Evolutionary conservation across 768 basidiomycete genomes (phyloP).

Genomic region (Hygrophorus pudorinus): DNA sequence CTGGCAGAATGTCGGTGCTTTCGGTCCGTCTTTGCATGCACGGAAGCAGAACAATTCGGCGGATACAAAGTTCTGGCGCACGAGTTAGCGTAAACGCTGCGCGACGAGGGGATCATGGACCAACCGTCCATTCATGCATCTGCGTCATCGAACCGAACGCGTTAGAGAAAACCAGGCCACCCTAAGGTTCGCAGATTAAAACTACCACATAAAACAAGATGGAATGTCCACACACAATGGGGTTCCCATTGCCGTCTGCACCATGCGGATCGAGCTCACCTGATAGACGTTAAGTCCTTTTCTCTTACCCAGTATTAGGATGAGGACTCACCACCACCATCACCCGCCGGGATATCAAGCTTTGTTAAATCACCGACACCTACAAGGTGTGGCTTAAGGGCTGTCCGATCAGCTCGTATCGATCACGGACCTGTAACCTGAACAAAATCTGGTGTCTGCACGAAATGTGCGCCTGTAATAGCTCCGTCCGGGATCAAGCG

Average conservation of each 20-base stretch:
- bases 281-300: background rate
- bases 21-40: constrained; percentile 45
- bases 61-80: constrained; percentile 48
- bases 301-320: background rate
- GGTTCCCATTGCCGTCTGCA: constrained; percentile 40
- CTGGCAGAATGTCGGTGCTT: constrained; percentile 45
- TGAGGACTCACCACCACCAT: constrained; percentile 31
- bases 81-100: background rate
- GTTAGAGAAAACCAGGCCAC: constrained; percentile 62
- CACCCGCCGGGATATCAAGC: constrained; percentile 52
- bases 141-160: constrained; percentile 53
- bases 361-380: constrained; percentile 56
- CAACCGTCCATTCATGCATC: constrained; percentile 67
- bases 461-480: constrained; percentile 58
- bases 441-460: constrained; percentile 66
- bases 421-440: constrained; percentile 48
- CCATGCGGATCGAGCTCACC: constrained; percentile 60
- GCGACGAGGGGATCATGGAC: constrained; percentile 1
- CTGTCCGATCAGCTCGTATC: constrained; percentile 1
- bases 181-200: constrained; percentile 35
- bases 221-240: background rate
- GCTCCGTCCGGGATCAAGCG: constrained; percentile 64
- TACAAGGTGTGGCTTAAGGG: constrained; percentile 10
- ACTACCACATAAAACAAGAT: constrained; percentile 3
- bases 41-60: constrained; percentile 61